Evolutionary conservation across 1,284 basidiomycete genomes (phyloP), one percentile per base, ranked within the genome.

Genomic region (Cutaneotrichosporon sp.): DNA sequence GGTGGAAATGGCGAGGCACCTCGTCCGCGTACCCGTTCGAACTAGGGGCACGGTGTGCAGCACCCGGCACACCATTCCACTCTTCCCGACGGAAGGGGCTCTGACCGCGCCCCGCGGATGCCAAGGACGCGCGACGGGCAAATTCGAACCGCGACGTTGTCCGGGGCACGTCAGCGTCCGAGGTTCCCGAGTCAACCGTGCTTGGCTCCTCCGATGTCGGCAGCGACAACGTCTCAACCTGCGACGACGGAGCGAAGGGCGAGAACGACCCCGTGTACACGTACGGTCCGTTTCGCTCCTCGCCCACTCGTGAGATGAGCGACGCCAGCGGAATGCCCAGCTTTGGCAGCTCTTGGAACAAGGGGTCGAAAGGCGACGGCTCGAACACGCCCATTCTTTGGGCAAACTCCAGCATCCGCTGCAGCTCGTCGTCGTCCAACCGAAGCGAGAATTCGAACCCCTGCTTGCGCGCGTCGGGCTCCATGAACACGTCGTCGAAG

Each of bases 401-500:
- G 30, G 62, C 61, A n/a, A 53, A 66, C 1, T 64, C 65, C n/a
- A 69, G 64, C 46, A 67, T 52, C 51, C 67, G 62, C 63, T 65
- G 68, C 30, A 73, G 46, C 56, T 74, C 73, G 30, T 56, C 64
- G 30, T 70, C 70, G 61, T 74, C 73, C 21, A 75, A 47, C 5
- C 64, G 70, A 5, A 76, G 66, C 13, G 70, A 68, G 64, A 75
- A 77, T 16, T 69, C 72, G 53, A 78, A 77, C 46, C 70, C 76
- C 31, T 70, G 70, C 63, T 79, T 73, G 59, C 70, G 68, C 2
- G 70, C 64, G 9, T 68, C 64, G 51, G 66, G 66, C 59, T 65
- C 47, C 53, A 56, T 65, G 40, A 84, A 85, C 18, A 70, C 63
- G 56, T 85, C 86, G 67, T 92, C 90, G 67, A 92, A 88, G 72